Evolutionary conservation across 768 basidiomycete species (phyloP).

Genomic region (Phaffia australis): DNA sequence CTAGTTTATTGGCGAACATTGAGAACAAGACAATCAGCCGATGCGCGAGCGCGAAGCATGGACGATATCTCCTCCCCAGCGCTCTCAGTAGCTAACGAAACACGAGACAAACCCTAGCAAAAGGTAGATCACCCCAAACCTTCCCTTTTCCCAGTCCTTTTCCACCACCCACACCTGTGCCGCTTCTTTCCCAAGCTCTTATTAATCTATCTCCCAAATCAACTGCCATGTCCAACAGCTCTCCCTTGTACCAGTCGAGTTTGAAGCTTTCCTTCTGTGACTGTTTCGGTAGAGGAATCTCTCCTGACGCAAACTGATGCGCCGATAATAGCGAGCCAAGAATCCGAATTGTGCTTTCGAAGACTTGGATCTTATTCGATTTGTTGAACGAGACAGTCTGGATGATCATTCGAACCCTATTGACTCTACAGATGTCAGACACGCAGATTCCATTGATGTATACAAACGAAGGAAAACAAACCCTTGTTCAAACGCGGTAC

Average conservation of each 20-base stretch:
- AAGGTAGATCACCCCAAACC: conserved; percentile 84
- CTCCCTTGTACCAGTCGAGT: conserved; percentile 71
- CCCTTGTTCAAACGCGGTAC: conserved; percentile 12
- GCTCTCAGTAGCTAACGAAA: conserved; percentile 11
- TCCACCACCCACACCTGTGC: no score
- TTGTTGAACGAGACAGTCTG: conserved; percentile 19
- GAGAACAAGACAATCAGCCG: neutral
- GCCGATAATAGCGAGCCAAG: conserved; percentile 61
- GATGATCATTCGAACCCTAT: conserved; percentile 3
- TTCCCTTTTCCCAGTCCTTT: conserved; percentile 31
- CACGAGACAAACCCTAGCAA: conserved; percentile 56
- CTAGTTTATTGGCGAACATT: conserved; percentile 38
- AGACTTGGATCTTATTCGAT: conserved; percentile 18
- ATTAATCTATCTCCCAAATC: conserved; percentile 78
- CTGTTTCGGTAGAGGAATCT: conserved; percentile 32
- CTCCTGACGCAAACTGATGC: conserved; percentile 47
- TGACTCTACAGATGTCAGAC: no score
- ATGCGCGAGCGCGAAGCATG: no score
- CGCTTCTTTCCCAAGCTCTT: conserved; percentile 55
- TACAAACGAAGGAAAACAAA: no score
- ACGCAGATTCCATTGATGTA: no score
- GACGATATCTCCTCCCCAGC: no score
- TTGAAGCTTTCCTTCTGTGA: conserved; percentile 51
- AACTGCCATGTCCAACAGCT: conserved; percentile 61
- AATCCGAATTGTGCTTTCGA: conserved; percentile 40